Evolutionary conservation across 306 rosid genomes (phyloP), one percentile per base, ranked within the genome.

Genomic region (Pueraria montana): DNA sequence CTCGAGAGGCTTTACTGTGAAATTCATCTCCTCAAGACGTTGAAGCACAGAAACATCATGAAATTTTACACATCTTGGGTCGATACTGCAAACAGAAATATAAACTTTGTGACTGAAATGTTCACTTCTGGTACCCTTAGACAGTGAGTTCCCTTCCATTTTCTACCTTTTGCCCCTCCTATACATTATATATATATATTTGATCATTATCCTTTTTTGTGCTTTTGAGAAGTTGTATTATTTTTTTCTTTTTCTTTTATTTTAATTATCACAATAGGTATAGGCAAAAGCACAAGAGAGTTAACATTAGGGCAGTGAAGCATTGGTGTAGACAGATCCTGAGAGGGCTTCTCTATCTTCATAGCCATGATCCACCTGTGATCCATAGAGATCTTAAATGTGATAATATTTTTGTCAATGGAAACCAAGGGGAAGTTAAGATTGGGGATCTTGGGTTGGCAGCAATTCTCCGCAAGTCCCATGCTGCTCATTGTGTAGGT

Each of bases 301-400:
- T 93, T 23, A 91, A 93, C 66, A 84, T 93, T 38, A 89, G 96
- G 85, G 98, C 97, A 8, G 92, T 95, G 73, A 95, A 95, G 92
- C 91, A 91, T 83, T 95, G 98, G 98, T 95, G 98, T 76, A 87
- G 98, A 72, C 98, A 95, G 93, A 95, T 95, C 90, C 82, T 95
- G 82, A 86, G 77, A 46, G 98, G 97, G 80, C 98, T 95, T 87
- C 88, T 79, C 62, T 95, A 93, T 89, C 94, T 95, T 34, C 98
- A 95, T 85, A 92, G 92, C 87, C 98, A 84, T 58, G 92, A 93
- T 69, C 98, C 98, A 34, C 98, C 97, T 62, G 96, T 95, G 88
- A 93, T 95, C 78, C 98, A 95, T 81, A 92, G 98, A 92, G 98
- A 95, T 91, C 98, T 95, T 66, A 95, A 95, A 83, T 95, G 98